A percentile compares a stretch with the other conserved stretches of the same genome.
These are phyloP conservation scores for Spathaspora passalidarum DNA, from an alignment of 805 yeast species.

Conservation along the genomic window DNA sequence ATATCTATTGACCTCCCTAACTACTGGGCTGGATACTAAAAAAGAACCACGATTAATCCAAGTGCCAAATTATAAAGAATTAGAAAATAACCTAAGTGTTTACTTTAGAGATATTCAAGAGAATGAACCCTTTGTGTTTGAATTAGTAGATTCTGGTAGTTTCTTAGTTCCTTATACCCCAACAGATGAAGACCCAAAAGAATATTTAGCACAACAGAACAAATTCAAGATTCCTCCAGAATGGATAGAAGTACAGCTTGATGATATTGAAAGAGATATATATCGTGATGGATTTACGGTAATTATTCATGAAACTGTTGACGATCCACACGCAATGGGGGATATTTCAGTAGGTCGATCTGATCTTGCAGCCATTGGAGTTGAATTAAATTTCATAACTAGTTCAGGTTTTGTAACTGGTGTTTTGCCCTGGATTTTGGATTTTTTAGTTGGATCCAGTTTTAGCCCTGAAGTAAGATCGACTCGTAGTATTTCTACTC, in stretches of 20 bases:
- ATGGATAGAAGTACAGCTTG: conserved; percentile 6
- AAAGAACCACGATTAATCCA: conserved; percentile 3
- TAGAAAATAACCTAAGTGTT: not conserved
- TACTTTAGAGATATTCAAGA: not conserved
- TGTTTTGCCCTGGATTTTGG: not conserved
- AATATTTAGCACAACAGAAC: not conserved
- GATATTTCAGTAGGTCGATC: conserved; percentile 4
- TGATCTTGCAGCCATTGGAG: not conserved
- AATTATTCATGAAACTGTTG: conserved; percentile 2
- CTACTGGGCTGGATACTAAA: not conserved
- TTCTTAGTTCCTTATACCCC: conserved; percentile 1
- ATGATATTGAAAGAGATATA: not conserved
- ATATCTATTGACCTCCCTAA: not conserved
- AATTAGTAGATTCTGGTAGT: not conserved
- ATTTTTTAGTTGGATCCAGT: conserved; percentile 4
- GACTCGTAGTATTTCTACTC: not conserved
- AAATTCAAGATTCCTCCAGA: conserved; percentile 2
- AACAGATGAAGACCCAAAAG: not conserved
- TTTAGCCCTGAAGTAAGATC: conserved; percentile 7
- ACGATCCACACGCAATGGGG: conserved; percentile 1
- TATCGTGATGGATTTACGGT: conserved; percentile 5
- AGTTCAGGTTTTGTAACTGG: conserved; percentile 5
- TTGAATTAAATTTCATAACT: conserved; percentile 2
- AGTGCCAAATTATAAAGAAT: conserved; percentile 2
- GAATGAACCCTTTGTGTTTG: not conserved